Base-by-base conservation (phyloP, 2,329 filamentous ascomycete genomes). In the Laburnicola sp. region DNA sequence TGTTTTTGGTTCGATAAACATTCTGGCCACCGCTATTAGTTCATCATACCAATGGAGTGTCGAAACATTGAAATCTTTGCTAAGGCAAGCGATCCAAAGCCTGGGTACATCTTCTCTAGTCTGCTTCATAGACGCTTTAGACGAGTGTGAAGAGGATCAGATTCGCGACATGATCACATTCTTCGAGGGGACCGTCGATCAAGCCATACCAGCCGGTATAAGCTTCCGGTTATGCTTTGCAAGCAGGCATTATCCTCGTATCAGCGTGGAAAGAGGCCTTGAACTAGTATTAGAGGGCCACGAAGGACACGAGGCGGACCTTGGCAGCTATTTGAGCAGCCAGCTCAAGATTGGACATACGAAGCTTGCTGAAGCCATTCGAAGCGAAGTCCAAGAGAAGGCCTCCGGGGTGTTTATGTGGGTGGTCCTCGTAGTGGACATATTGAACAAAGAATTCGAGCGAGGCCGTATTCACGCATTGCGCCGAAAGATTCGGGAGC, bases 181-280 rank as follows among this genome's bases (percentile, higher is more conserved):
- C 44, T 74, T 80, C 21, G 70, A 78, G 44, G 53, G 69, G 0
- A 47, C 80, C 0, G 68, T 69, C 0, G 54, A 72, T 4, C 6
- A 52, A 0, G 63, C 68, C 1, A 40, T 58, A 0, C 31, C 58
- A 3, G 43, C 28, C 0, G 35, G 47, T 0, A 27, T 57, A 0
- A 3, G 30, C 0, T 53, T 80, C 0, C 62, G 48, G 0, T 56
- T 78, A 0, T 79, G 75, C 44, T 74, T 81, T 2, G 76, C 78
- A 0, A 81, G 78, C 40, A 68, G 79, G 0, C 75, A 78, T 26
- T 80, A 79, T 16, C 78, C 78, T 0, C 52, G 73, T 5, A 73
- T 80, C 11, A 63, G 37, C 2, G 59, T 65, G 32, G 7, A 50
- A 3, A 57, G 57, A 0, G 68, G 71, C 2, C 34, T 70, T 0